These are phyloP conservation scores for Monascus ruber DNA, from an alignment of 2,329 filamentous ascomycete species.

Conservation along the genomic window DNA sequence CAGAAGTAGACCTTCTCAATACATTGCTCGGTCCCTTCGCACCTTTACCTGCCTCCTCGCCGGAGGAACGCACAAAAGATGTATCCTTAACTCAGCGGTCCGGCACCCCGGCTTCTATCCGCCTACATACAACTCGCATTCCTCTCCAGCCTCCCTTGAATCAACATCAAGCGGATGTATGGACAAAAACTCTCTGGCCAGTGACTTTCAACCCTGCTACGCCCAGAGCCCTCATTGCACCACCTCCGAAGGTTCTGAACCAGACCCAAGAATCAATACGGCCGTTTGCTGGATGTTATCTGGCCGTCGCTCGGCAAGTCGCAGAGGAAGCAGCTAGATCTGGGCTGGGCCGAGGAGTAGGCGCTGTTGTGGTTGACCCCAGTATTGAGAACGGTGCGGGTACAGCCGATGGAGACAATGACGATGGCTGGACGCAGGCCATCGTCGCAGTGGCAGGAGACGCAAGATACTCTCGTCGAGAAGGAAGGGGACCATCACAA, in stretches of 20 bases:
- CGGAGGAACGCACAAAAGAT: not conserved
- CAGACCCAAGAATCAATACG: slow-evolving; percentile 24
- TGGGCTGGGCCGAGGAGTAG: slow-evolving; percentile 28
- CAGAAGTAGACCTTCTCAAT: slow-evolving; percentile 22
- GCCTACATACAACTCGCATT: slow-evolving; percentile 23
- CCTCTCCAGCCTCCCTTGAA: slow-evolving; percentile 32
- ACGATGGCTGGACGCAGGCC: slow-evolving; percentile 24
- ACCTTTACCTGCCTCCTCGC: slow-evolving; percentile 6
- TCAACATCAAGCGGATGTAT: slow-evolving; percentile 28
- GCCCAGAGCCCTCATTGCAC: slow-evolving; percentile 30
- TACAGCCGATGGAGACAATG: slow-evolving; percentile 7
- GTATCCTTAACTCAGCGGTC: not conserved
- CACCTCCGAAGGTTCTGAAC: slow-evolving; percentile 27
- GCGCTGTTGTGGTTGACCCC: slow-evolving; percentile 36
- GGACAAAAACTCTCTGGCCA: slow-evolving; percentile 33
- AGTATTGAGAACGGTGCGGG: slow-evolving; percentile 18
- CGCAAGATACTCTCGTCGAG: slow-evolving; percentile 25
- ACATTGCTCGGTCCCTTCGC: slow-evolving; percentile 28
- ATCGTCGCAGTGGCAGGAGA: slow-evolving; percentile 36
- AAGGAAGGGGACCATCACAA: slow-evolving; percentile 14
- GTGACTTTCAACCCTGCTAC: slow-evolving; percentile 35
- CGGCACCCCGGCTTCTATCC: slow-evolving; percentile 5
- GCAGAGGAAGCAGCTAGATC: slow-evolving; percentile 26
- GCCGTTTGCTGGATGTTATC: slow-evolving; percentile 26
- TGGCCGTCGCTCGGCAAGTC: slow-evolving; percentile 28